phyloP scores from a whole-genome alignment of 371 early-diverging fungal genomes.

The Rhizomucor pusillus region DNA sequence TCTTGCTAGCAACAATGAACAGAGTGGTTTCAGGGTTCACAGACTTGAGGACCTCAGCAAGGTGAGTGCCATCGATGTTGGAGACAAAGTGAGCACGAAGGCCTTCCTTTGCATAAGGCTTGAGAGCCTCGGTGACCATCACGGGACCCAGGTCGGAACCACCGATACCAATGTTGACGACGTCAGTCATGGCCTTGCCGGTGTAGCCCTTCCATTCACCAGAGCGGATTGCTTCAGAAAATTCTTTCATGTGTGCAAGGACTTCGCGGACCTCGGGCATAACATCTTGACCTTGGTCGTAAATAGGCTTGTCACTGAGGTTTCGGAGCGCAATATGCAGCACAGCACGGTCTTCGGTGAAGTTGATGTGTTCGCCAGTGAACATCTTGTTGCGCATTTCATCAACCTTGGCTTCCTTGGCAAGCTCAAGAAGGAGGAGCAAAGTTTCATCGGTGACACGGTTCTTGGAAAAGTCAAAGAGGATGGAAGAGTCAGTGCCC shows the following conservation, averaged over 20 bases:
- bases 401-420: conserved; percentile 83
- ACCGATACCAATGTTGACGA: conserved; percentile 99
- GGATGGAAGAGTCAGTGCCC: conserved; percentile 66
- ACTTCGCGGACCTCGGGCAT: conserved; percentile 95
- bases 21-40: conserved; percentile 91
- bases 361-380: conserved; percentile 94
- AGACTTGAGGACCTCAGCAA: conserved; percentile 86
- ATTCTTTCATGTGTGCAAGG: conserved; percentile 88
- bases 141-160: conserved; percentile 99
- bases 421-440: conserved; percentile 74
- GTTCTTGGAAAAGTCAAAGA: conserved; percentile 96
- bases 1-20: conserved; percentile 98
- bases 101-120: conserved; percentile 80
- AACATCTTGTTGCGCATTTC: conserved; percentile 92
- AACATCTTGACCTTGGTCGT: conserved; percentile 84
- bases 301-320: conserved; percentile 74
- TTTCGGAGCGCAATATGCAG: conserved; percentile 97
- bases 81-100: conserved; percentile 94
- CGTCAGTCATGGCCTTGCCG: conserved; percentile 89
- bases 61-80: conserved; percentile 98
- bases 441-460: conserved; percentile 80
- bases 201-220: conserved; percentile 95
- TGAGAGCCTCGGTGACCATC: conserved; percentile 97
- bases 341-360: conserved; percentile 97
- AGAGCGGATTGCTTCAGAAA: conserved; percentile 80